Conservation (phyloP, 345 rosid species). For the Acer negundo region DNA sequence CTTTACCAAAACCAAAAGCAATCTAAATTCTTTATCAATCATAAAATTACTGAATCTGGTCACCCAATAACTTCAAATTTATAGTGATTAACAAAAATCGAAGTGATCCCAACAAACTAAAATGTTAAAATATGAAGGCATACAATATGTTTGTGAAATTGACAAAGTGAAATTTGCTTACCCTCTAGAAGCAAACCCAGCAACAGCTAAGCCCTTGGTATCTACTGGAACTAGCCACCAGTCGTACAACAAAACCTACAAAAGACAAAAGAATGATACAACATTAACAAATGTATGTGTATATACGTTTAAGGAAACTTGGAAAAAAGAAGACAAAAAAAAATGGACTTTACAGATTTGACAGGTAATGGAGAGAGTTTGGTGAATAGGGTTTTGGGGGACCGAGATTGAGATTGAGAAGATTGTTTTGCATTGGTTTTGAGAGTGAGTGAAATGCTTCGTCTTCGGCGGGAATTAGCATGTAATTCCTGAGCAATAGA, state of each 20-base stretch:
- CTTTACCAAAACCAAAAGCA: no score
- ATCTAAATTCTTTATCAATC: no score
- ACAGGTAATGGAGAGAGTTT: slow-evolving; percentile 5
- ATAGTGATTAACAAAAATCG: background rate
- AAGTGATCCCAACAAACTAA: background rate
- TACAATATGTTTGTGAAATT: background rate
- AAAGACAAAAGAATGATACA: background rate
- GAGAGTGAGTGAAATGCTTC: background rate
- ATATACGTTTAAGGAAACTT: background rate
- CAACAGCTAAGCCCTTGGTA: slow-evolving; percentile 34
- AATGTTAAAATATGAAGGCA: background rate
- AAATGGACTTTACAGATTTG: background rate
- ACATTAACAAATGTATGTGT: background rate
- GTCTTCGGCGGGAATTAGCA: background rate
- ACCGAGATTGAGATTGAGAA: background rate
- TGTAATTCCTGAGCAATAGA: no score
- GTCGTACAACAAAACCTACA: slow-evolving; percentile 35
- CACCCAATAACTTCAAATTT: background rate
- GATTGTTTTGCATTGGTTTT: background rate
- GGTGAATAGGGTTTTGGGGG: background rate
- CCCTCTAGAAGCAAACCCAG: slow-evolving; percentile 40
- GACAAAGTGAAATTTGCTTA: slow-evolving; percentile 2
- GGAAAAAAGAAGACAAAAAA: background rate
- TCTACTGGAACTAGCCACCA: slow-evolving; percentile 43
- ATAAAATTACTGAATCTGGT: no score